Conservation (phyloP, 2,329 filamentous ascomycete genomes). For the Mollisiaceae sp. region DNA sequence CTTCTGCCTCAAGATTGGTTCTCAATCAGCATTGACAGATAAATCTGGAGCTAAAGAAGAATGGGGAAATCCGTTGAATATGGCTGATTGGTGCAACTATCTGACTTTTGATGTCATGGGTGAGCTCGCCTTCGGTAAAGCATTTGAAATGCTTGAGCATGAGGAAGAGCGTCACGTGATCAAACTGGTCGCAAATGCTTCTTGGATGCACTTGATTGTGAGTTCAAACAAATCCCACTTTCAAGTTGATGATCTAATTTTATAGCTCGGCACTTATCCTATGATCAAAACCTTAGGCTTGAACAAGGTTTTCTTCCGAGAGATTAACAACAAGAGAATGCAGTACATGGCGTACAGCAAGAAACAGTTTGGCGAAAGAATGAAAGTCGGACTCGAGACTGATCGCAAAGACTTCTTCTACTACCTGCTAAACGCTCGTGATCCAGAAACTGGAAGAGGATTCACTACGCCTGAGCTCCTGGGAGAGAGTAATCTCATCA, state of each 20-base stretch:
- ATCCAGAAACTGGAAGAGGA: constrained; percentile 66
- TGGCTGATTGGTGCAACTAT: constrained; percentile 53
- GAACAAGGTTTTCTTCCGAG: constrained; percentile 70
- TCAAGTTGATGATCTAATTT: constrained; percentile 6
- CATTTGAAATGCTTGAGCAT: constrained; percentile 54
- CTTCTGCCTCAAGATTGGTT: constrained; percentile 62
- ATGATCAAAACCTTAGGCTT: constrained; percentile 68
- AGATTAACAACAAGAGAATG: constrained; percentile 68
- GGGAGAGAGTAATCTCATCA: constrained; percentile 35
- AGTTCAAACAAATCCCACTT: neutral
- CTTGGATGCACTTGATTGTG: constrained; percentile 71
- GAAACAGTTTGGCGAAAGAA: constrained; percentile 68
- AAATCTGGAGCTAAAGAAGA: constrained; percentile 47
- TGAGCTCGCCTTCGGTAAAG: constrained; percentile 56
- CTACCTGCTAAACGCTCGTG: constrained; percentile 72
- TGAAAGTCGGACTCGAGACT: constrained; percentile 63
- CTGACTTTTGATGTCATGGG: constrained; percentile 58
- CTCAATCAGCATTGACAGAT: constrained; percentile 31
- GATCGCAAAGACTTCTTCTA: constrained; percentile 63
- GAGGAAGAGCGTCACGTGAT: constrained; percentile 68
- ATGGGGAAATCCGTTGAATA: constrained; percentile 64
- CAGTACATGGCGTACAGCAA: constrained; percentile 76
- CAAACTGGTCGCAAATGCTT: constrained; percentile 69
- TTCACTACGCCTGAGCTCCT: constrained; percentile 44
- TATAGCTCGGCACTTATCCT: constrained; percentile 65